Base-by-base conservation (phyloP, 2,329 filamentous ascomycete genomes). In the Dryadomyces quercivorus region DNA sequence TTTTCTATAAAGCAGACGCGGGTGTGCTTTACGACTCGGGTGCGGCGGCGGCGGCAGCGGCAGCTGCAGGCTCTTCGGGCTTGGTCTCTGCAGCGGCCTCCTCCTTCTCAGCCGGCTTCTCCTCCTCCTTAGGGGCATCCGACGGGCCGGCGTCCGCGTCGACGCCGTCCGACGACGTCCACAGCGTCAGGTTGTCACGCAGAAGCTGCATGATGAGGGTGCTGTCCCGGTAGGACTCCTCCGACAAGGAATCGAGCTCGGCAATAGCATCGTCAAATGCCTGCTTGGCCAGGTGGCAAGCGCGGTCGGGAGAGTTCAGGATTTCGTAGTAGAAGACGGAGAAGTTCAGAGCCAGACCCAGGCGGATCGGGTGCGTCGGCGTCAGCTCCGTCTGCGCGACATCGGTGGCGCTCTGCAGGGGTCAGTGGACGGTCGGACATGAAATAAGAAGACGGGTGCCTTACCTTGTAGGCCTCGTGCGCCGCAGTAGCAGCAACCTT, bases 291-390 rank as follows among this genome's bases (percentile, higher is more conserved):
- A 96, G 84, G 73, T 95, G 91, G 85, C 92, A 96, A 69, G 91
- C 92, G 77, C 94, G 92, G 72, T 97, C 93, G 61, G 92, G 92
- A 46, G 92, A 90, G 81, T 97, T 98, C 67, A 97, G 81, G 71
- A 97, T 98, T 83, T 98, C 88, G 73, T 98, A 98, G 85, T 97
- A 97, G 82, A 96, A 97, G 68, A 96, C 91, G 62, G 91, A 95
- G 81, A 94, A 94, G 85, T 95, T 95, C 63, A 95, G 81, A 65
- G 89, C 89, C 62, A 95, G 83, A 70, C 89, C 89, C 61, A 95
- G 86, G 67, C 89, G 88, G 74, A 94, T 95, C 68, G 89, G 89
- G 80, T 95, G 89, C 56, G 89, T 95, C 60, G 89, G 89, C 60
- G 89, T 85, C 63, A 95, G 84, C 72, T 93, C 88, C 64, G 87